Base-by-base conservation (phyloP, 495 filamentous ascomycete species). In the Chaetomium cochliodes region DNA sequence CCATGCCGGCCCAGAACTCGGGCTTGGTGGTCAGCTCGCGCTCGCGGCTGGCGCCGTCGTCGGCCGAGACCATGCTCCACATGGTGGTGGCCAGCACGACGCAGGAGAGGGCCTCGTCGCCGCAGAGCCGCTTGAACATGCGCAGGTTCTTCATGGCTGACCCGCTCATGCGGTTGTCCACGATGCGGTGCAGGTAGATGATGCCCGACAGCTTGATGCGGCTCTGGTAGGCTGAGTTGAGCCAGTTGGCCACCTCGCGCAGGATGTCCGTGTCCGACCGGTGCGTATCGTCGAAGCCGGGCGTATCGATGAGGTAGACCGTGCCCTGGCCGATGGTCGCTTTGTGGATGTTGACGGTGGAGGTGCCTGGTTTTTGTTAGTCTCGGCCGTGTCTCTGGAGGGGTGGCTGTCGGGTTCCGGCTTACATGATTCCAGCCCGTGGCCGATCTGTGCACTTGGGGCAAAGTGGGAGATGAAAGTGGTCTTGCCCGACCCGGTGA, bases 161-260 rank as follows among this genome's bases (percentile, higher is more conserved):
- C 0, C 78, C 78, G 18, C 62, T 30, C 71, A 83, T 73, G 1
- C 76, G 66, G 0, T 39, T 46, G 13, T 82, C 74, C 8, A 56
- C 69, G 58, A 83, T 85, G 0, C 70, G 69, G 65, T 84, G 81
- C 2, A 82, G 69, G 64, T 81, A 80, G 22, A 80, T 71, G 56
- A 79, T 77, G 1, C 76, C 76, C 15, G 26, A 25, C 0, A 74
- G 60, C 3, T 41, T 42, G n/a, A 67, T 58, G 0, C 55, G n/a
- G 26, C 60, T 58, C 1, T 30, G 22, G 44, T 67, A 61, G 3
- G 59, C 18, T 54, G 4, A 51, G 2, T 56, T 44, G 0, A 83
- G 67, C 50, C 70, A 63, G 2, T 37, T 51, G 0, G 77, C 68
- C 4, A 82, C 77, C 23, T 77, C 66, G 9, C 51, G 28, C 6